Base-by-base conservation (phyloP, 179 eudicot genomes). In the Beta lomatogona region DNA sequence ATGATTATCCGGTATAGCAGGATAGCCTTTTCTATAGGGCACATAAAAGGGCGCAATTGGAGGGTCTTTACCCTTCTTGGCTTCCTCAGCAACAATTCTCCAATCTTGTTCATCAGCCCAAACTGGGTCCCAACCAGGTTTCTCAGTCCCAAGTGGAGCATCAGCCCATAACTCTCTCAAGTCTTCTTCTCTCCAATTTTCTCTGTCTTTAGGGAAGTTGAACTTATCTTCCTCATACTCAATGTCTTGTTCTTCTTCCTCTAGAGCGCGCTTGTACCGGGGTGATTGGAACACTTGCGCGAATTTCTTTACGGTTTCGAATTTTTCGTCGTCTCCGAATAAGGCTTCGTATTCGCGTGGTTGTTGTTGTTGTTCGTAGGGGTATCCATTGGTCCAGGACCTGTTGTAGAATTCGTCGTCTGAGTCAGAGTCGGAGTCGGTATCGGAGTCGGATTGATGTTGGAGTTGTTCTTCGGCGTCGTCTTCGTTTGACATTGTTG, bases 121-220 rank as follows among this genome's bases (percentile, higher is more conserved):
- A 25, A 75, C 83, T 21, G 97, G 97, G 89, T 94, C 98, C 93
- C 93, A 94, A 0, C 98, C 98, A 5, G 95, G 92, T 52, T 90
- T 87, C 11, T 82, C 81, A 78, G 83, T 83, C 14, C 46, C 79
- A 14, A 77, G 0, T 0, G 97, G 98, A 18, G 86, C 95, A 77
- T 94, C 98, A 0, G 87, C 94, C 97, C 98, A 94, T 0, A 84
- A 80, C 91, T 94, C 98, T 79, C 76, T 87, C 84, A 94, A 69
- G 46, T 93, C 95, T 74, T 89, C 88, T 80, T 94, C 98, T 31
- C 81, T 60, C 90, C 90, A 86, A 25, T 70, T 60, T 36, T 86
- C 90, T 11, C 14, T 16, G 52, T 88, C 88, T 18, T 25, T 41
- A 0, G 90, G 88, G 68, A 88, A 88, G 25, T 88, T 46, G 54